Evolutionary conservation across 2,329 filamentous ascomycete species (phyloP).

Genomic region (Colletotrichum sojae): DNA sequence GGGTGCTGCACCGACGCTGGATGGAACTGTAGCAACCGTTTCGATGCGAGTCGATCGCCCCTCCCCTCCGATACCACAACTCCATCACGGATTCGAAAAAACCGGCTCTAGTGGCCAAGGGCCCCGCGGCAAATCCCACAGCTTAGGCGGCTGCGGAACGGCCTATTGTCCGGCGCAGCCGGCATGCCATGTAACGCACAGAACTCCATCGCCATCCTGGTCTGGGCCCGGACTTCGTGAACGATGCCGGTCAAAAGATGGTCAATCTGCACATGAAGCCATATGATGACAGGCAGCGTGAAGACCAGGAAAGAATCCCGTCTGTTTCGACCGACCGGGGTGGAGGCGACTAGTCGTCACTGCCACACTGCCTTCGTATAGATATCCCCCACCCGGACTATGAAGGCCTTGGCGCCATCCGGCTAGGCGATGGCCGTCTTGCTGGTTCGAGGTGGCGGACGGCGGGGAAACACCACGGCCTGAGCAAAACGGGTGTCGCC

Average conservation of each 20-base stretch:
- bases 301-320: background rate
- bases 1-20: slow-evolving; percentile 7
- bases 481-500: background rate
- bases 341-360: slow-evolving; percentile 23
- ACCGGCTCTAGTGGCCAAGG: background rate
- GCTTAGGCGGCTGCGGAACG: slow-evolving; percentile 1
- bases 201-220: background rate
- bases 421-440: background rate
- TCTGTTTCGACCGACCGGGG: slow-evolving; percentile 7
- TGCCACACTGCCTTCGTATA: slow-evolving; percentile 24
- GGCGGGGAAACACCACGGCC: background rate
- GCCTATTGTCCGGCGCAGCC: slow-evolving; percentile 8
- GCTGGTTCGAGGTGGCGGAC: background rate
- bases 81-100: background rate
- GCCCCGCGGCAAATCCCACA: background rate
- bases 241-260: background rate
- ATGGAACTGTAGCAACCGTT: slow-evolving; percentile 29
- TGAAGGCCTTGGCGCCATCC: slow-evolving; percentile 1
- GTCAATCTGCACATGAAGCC: background rate
- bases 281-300: background rate
- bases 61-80: background rate
- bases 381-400: slow-evolving; percentile 7
- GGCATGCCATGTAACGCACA: background rate
- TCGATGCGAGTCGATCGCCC: slow-evolving; percentile 9
- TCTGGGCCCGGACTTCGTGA: background rate